These are phyloP conservation scores for Umbelopsis ramanniana DNA, from an alignment of 192 early-diverging fungal species.

Conservation along the genomic window DNA sequence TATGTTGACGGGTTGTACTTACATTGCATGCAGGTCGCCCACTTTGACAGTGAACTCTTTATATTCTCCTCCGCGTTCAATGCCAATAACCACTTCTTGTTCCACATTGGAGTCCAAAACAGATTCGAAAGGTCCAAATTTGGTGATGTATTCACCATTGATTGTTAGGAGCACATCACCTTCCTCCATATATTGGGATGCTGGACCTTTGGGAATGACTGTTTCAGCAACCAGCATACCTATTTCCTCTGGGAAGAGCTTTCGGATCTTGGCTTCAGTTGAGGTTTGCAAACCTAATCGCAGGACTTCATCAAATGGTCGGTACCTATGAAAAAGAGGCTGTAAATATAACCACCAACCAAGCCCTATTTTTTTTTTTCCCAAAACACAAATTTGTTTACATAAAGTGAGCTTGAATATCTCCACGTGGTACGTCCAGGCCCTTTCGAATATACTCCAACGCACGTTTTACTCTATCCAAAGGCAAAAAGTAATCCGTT, in stretches of 20 bases:
- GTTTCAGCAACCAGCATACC: slow-evolving; percentile 81
- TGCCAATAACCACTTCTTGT: slow-evolving; percentile 54
- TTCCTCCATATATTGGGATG: slow-evolving; percentile 68
- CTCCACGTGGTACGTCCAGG: slow-evolving; percentile 60
- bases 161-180: slow-evolving; percentile 76
- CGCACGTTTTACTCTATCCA: slow-evolving; percentile 72
- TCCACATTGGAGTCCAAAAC: slow-evolving; percentile 72
- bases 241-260: slow-evolving; percentile 66
- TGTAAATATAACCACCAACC: too few species aligned
- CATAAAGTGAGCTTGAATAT: slow-evolving; percentile 75
- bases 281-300: slow-evolving; percentile 65
- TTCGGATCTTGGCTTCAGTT: slow-evolving; percentile 68
- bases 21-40: slow-evolving; percentile 75
- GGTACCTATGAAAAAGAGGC: slow-evolving; percentile 38
- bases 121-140: slow-evolving; percentile 80
- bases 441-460: slow-evolving; percentile 55
- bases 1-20: neutral
- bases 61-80: slow-evolving; percentile 77
- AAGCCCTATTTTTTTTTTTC: too few species aligned
- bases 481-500: slow-evolving; percentile 86
- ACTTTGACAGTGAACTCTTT: slow-evolving; percentile 63
- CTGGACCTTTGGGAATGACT: slow-evolving; percentile 76
- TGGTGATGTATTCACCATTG: slow-evolving; percentile 75
- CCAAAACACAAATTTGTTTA: slow-evolving; percentile 29
- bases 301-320: slow-evolving; percentile 79